Base-by-base conservation (phyloP, 164 flowering plant genomes). In the Santalum album region DNA sequence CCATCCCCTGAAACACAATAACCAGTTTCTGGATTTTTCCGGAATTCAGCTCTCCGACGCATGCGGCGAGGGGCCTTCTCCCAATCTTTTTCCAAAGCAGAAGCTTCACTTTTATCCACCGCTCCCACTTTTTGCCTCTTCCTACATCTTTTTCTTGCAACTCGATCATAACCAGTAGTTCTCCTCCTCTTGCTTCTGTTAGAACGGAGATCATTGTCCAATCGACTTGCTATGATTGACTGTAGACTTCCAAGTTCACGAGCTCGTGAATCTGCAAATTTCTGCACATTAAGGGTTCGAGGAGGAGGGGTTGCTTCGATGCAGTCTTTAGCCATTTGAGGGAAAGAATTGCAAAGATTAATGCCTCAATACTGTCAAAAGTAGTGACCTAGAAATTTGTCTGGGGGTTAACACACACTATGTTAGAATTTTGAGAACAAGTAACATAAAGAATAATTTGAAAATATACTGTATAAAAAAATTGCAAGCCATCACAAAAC, bases 1-100 rank as follows among this genome's bases (percentile, higher is more conserved):
- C 91, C 99, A 69, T 92, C 97, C 2, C 91, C 83, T 0, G 86
- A 76, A 38, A 59, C 57, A 53, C 50, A 54, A 53, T 76, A 87
- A 6, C 97, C 95, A 22, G 7, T 56, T 14, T 53, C 71, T 0
- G 69, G 78, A 62, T 85, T 87, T 70, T 59, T 72, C 49, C 51
- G 78, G 18, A 87, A 75, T 42, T 83, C 86, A 60, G 57, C 55
- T 48, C 79, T 78, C 53, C 91, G 57, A 12, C 82, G 70, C 51
- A 72, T 39, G 6, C 75, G 71, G 12, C 90, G 81, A 12, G 89
- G 67, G n/a, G 71, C 14, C 65, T 62, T 69, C 58, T 68, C 65
- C 51, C 57, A 49, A 47, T 61, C 74, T 18, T 65, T 63, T 42
- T 50, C 71, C 44, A 39, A 57, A 39, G 2, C 36, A 4, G n/a